phyloP scores from a whole-genome alignment of 495 filamentous ascomycete genomes.

The Xylaria castorea region DNA sequence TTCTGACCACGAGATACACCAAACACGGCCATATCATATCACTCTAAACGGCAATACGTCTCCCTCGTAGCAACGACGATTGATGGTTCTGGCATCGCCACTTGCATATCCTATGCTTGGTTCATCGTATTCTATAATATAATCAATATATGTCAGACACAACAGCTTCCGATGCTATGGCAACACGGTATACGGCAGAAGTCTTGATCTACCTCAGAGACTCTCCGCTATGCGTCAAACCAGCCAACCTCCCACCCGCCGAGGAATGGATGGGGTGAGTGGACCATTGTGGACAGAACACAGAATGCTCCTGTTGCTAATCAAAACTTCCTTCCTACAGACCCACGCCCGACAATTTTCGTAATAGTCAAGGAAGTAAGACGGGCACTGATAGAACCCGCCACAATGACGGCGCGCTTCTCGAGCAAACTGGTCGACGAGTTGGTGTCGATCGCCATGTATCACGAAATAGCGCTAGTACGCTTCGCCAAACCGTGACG shows the following conservation, averaged over 20 bases:
- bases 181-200: slow-evolving; percentile 74
- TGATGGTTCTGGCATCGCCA: neutral
- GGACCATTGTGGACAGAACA: neutral
- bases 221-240: slow-evolving; percentile 87
- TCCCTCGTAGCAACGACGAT: neutral
- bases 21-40: slow-evolving; percentile 3
- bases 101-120: slow-evolving; percentile 18
- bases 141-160: slow-evolving; percentile 34
- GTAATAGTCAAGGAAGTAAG: slow-evolving; percentile 47
- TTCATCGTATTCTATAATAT: slow-evolving; percentile 13
- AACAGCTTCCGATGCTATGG: slow-evolving; percentile 48
- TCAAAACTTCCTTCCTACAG: slow-evolving; percentile 35
- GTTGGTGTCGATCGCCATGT: slow-evolving; percentile 66
- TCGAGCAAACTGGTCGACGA: slow-evolving; percentile 62
- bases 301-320: slow-evolving; percentile 29
- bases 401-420: slow-evolving; percentile 47
- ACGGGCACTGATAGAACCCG: slow-evolving; percentile 51
- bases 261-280: slow-evolving; percentile 99
- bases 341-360: slow-evolving; percentile 51
- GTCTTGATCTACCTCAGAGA: slow-evolving; percentile 77
- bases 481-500: slow-evolving; percentile 30
- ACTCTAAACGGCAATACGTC: neutral
- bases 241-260: slow-evolving; percentile 77
- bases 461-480: slow-evolving; percentile 62
- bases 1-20: neutral